Percentiles rank a stretch among this genome's conserved stretches.
Evolutionary conservation across 495 filamentous ascomycete genomes (phyloP).

Genomic region (Tuber calosporum): DNA sequence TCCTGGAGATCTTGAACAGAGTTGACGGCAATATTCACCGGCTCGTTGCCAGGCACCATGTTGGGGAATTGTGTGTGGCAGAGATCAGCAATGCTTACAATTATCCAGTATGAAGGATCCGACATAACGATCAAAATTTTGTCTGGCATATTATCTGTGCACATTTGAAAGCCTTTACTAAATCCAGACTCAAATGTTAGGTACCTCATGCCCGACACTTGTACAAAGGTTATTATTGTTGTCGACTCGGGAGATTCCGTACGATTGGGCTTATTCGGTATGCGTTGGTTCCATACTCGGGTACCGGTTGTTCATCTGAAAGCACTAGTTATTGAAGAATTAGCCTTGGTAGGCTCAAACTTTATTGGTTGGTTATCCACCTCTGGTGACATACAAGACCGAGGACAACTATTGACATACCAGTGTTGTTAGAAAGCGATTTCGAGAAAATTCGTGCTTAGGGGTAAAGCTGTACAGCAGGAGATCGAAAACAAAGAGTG

Average conservation of each 20-base stretch:
- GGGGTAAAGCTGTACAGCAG: not conserved
- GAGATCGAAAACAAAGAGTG: not conserved
- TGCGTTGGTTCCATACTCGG: not conserved
- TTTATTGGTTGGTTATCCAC: not conserved
- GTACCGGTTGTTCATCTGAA: not conserved
- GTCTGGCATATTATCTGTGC: too few relatives aligned
- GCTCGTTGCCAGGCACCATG: not conserved
- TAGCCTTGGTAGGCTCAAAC: not conserved
- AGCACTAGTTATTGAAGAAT: not conserved
- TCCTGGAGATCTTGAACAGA: not conserved
- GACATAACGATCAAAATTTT: too few relatives aligned
- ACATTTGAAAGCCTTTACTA: too few relatives aligned
- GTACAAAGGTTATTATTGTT: not conserved
- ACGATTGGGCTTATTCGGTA: not conserved
- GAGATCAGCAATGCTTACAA: not conserved
- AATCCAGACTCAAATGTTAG: too few relatives aligned
- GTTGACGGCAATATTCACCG: not conserved
- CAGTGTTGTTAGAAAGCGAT: not conserved
- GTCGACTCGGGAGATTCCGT: not conserved
- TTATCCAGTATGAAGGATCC: too few relatives aligned
- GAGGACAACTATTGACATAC: not conserved
- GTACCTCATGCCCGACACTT: too few relatives aligned
- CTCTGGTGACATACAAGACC: not conserved
- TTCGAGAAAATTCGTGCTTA: not conserved
- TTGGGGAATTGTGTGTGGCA: not conserved